Evolutionary conservation across 148 eudicot genomes (phyloP).

Genomic region (Polygonum maritimum): DNA sequence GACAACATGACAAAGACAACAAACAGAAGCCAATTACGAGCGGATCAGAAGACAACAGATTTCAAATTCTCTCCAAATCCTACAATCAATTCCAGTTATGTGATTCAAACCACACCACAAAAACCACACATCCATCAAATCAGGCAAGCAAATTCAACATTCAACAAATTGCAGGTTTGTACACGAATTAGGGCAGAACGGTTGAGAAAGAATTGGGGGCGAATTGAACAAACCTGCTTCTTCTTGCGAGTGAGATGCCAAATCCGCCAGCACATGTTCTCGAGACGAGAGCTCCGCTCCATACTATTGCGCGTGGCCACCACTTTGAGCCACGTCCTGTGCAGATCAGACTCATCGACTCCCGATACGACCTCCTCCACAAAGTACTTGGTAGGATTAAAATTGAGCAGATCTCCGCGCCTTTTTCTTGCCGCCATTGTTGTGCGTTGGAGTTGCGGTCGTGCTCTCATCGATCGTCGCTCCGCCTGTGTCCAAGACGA

Average conservation of each 20-base stretch:
- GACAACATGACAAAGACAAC: too few species aligned
- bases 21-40: too few species aligned
- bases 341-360: conserved; percentile 58
- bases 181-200: not conserved
- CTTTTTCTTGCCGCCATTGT: not conserved
- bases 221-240: conserved; percentile 67
- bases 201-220: too few species aligned
- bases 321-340: conserved; percentile 71
- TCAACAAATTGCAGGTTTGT: not conserved
- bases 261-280: conserved; percentile 82
- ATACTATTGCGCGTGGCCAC: conserved; percentile 61
- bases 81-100: too few species aligned
- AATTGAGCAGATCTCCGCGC: conserved; percentile 10
- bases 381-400: conserved; percentile 63
- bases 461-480: conserved; percentile 27
- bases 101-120: not conserved
- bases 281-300: conserved; percentile 62
- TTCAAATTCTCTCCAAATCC: too few species aligned
- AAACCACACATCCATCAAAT: not conserved
- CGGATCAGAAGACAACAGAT: too few species aligned
- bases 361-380: conserved; percentile 71
- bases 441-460: not conserved
- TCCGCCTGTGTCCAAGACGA: conserved; percentile 49
- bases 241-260: conserved; percentile 84
- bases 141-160: not conserved